A percentile compares a stretch with the other conserved stretches of the same genome.
These are phyloP conservation scores for Apiospora marii DNA, from an alignment of 2,329 filamentous ascomycete species.

Conservation along the genomic window DNA sequence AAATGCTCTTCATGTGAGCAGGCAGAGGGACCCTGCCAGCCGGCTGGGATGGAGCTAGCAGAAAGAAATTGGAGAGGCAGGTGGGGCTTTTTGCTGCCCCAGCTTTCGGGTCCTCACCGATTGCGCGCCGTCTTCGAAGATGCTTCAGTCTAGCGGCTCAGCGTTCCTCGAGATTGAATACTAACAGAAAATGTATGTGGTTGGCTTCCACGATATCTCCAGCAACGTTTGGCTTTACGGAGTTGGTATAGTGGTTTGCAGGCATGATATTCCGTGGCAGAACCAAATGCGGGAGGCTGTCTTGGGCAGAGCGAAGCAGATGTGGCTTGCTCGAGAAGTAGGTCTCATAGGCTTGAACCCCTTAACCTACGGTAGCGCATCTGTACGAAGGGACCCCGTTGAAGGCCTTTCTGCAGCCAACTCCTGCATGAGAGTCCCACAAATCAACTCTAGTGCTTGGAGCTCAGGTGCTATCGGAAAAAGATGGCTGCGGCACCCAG, in stretches of 20 bases:
- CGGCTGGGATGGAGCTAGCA: neutral
- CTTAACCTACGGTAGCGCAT: conserved; percentile 6
- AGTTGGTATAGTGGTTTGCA: too few relatives aligned
- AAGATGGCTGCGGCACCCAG: neutral
- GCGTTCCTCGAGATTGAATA: neutral
- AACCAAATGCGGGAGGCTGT: neutral
- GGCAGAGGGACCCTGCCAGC: neutral
- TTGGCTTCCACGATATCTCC: neutral
- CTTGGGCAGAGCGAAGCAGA: neutral
- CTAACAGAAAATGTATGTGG: neutral
- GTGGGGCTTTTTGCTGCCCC: neutral
- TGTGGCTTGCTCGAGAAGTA: conserved; percentile 3
- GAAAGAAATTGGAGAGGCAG: neutral
- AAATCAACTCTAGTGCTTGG: neutral
- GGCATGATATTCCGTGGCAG: neutral
- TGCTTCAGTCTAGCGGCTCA: neutral
- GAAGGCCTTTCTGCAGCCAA: conserved; percentile 1
- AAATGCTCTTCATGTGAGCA: neutral
- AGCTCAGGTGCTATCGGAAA: neutral
- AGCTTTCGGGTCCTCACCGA: neutral
- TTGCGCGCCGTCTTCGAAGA: neutral
- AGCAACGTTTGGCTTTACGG: too few relatives aligned
- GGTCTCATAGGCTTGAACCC: conserved; percentile 16
- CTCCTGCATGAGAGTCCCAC: neutral
- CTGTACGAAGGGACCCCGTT: conserved; percentile 18